Conservation (phyloP, 2,329 filamentous ascomycete genomes). For the Pestalotiopsis sp. region DNA sequence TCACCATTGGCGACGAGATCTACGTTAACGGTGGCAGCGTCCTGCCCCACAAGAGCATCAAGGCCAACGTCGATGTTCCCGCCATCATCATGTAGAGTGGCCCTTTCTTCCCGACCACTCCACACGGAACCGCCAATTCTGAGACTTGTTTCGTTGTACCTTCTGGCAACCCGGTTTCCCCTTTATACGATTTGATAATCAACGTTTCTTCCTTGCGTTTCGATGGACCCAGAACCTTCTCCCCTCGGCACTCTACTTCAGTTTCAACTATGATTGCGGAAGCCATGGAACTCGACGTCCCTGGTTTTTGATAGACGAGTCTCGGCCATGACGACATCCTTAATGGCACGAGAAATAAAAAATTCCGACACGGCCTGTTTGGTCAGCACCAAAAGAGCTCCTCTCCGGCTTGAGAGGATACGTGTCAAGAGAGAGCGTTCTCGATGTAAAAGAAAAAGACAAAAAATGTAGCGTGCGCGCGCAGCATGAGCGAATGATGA, state of each 20-base stretch:
- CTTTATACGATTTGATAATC: constrained; percentile 17
- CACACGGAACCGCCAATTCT: not conserved
- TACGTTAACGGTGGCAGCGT: constrained; percentile 98
- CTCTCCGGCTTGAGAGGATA: not conserved
- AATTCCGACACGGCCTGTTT: not conserved
- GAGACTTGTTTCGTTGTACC: constrained; percentile 13
- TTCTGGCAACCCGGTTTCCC: constrained; percentile 16
- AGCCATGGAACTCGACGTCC: constrained; percentile 3
- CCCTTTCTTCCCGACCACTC: not conserved
- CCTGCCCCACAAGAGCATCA: constrained; percentile 98
- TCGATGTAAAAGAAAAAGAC: not conserved
- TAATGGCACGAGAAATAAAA: not conserved
- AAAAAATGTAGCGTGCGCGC: not conserved
- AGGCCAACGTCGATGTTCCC: constrained; percentile 88
- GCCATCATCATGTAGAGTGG: constrained; percentile 66
- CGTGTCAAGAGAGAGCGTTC: not conserved
- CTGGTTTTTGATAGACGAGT: not conserved
- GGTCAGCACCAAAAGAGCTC: not conserved
- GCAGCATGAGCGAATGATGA: constrained; percentile 8
- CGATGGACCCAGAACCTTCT: constrained; percentile 15
- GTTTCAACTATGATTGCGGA: constrained; percentile 17
- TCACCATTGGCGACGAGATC: constrained; percentile 96
- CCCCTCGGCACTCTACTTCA: constrained; percentile 13
- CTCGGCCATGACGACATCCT: not conserved
- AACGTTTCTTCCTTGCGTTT: constrained; percentile 5